Conservation (phyloP, 73 alveolate genomes). For the Halteria grandinella region DNA sequence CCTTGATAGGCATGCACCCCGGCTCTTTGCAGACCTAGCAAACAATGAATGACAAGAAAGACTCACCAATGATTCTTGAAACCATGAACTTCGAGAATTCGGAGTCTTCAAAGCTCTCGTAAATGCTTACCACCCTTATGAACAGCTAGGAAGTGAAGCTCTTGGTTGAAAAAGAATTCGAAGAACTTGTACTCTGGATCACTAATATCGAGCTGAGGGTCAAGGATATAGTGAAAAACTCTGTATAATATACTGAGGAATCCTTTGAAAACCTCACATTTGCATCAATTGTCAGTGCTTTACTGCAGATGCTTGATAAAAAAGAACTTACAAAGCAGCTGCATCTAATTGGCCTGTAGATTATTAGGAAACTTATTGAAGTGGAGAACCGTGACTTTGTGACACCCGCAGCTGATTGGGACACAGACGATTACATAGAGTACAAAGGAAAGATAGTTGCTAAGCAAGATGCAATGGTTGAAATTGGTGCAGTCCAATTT, state of each 20-base stretch:
- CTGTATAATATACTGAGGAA: not conserved
- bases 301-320: conserved; percentile 6
- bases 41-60: no score
- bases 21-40: no score
- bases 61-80: no score
- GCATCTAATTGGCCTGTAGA: conserved; percentile 58
- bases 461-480: conserved; percentile 49
- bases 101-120: conserved; percentile 2
- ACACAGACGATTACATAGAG: conserved; percentile 62
- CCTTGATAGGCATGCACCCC: conserved; percentile 35
- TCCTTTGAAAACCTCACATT: conserved; percentile 11
- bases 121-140: not conserved
- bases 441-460: conserved; percentile 9
- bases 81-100: conserved; percentile 2
- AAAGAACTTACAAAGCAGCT: conserved; percentile 27
- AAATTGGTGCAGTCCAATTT: conserved; percentile 49
- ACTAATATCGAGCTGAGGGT: conserved; percentile 35
- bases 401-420: conserved; percentile 70
- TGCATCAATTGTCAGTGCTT: conserved; percentile 30
- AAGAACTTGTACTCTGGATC: conserved; percentile 59
- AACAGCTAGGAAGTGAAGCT: conserved; percentile 11
- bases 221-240: conserved; percentile 4
- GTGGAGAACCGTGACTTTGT: conserved; percentile 33
- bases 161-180: conserved; percentile 58
- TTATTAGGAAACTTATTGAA: conserved; percentile 64